Evolutionary conservation across 2,329 filamentous ascomycete genomes (phyloP).

Genomic region (Colletotrichum musicola): DNA sequence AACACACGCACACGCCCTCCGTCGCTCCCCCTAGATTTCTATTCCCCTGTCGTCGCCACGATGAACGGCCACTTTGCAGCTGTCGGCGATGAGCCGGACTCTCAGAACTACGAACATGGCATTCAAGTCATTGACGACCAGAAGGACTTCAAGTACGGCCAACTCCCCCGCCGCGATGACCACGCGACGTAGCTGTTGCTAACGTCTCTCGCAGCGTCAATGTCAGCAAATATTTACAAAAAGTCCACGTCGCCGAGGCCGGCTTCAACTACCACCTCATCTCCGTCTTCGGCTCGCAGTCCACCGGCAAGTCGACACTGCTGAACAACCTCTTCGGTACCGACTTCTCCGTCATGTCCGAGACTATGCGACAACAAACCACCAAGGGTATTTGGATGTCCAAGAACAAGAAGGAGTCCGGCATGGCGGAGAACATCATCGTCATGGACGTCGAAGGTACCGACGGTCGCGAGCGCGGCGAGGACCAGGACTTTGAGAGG

Average conservation of each 20-base stretch:
- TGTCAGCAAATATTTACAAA: slow-evolving; percentile 83
- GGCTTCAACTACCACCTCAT: slow-evolving; percentile 99
- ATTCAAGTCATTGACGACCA: slow-evolving; percentile 97
- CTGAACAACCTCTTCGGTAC: slow-evolving; percentile 97
- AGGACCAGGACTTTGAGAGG: slow-evolving; percentile 98
- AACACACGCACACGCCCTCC: slow-evolving; percentile 14
- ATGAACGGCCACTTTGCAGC: slow-evolving; percentile 88
- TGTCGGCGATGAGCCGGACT: slow-evolving; percentile 74
- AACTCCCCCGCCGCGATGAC: slow-evolving; percentile 16
- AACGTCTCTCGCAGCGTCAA: slow-evolving; percentile 67
- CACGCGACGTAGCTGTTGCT: not conserved
- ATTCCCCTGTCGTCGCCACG: slow-evolving; percentile 42
- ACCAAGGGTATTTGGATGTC: slow-evolving; percentile 99
- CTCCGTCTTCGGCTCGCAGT: slow-evolving; percentile 98
- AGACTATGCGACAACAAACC: slow-evolving; percentile 92
- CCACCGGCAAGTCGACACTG: slow-evolving; percentile 96
- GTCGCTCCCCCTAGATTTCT: slow-evolving; percentile 18
- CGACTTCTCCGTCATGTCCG: slow-evolving; percentile 97
- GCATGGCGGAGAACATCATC: slow-evolving; percentile 96
- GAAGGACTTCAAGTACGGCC: slow-evolving; percentile 92
- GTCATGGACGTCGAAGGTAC: slow-evolving; percentile 99
- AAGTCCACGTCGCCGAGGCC: slow-evolving; percentile 83
- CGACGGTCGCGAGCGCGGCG: slow-evolving; percentile 93
- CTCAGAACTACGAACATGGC: slow-evolving; percentile 86
- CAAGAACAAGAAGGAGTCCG: slow-evolving; percentile 82